Conservation (phyloP, 768 basidiomycete species). For the Pulveroboletus sp. region DNA sequence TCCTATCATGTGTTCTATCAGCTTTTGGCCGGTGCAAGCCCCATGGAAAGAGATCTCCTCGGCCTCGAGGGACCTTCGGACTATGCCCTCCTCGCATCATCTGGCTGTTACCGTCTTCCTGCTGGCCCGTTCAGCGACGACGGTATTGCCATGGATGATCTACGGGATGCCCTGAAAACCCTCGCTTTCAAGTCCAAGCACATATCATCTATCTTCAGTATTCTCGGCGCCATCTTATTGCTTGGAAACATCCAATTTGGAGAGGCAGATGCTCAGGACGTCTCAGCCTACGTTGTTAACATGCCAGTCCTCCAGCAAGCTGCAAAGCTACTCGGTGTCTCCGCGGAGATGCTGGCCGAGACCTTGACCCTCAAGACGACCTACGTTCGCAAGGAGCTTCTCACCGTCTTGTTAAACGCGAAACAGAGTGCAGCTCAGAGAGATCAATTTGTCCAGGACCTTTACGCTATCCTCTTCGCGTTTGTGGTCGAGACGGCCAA, state of each 20-base stretch:
- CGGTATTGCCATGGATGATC: constrained; percentile 50
- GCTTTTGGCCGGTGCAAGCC: constrained; percentile 53
- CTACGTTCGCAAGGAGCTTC: constrained; percentile 55
- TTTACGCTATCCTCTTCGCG: constrained; percentile 60
- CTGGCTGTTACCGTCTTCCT: constrained; percentile 60
- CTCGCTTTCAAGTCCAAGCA: constrained; percentile 64
- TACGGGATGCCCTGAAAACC: constrained; percentile 49
- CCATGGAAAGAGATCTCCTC: constrained; percentile 49
- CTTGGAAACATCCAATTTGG: constrained; percentile 57
- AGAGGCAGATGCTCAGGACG: constrained; percentile 51
- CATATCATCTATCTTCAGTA: constrained; percentile 46
- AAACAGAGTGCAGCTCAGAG: constrained; percentile 49
- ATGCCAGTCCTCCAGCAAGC: constrained; percentile 44
- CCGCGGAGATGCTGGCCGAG: constrained; percentile 49
- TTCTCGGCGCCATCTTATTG: constrained; percentile 50
- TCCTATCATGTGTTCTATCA: constrained; percentile 66
- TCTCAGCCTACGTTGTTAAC: constrained; percentile 48
- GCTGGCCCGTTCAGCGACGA: constrained; percentile 62
- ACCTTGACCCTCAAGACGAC: constrained; percentile 52
- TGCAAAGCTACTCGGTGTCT: constrained; percentile 47
- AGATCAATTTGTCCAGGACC: constrained; percentile 50
- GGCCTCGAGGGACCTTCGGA: constrained; percentile 54
- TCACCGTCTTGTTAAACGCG: constrained; percentile 50
- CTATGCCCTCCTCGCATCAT: constrained; percentile 54
- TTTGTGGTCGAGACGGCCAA: constrained; percentile 63